phyloP scores from a whole-genome alignment of 78 protist species.

The Bigelowiella natans region DNA sequence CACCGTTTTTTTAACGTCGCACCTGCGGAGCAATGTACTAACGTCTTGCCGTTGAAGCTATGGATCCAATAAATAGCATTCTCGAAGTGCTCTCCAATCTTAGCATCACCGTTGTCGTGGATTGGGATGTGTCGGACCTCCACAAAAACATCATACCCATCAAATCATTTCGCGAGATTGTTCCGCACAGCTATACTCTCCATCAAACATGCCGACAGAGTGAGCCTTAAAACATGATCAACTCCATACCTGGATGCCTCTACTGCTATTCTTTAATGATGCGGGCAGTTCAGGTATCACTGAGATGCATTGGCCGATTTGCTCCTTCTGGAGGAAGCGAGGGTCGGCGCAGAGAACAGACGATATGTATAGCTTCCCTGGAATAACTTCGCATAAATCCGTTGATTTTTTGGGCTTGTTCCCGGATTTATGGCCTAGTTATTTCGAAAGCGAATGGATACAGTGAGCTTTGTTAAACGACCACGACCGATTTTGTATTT shows the following conservation, averaged over 20 bases:
- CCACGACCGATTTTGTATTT: too few species aligned
- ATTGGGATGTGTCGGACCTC: background rate
- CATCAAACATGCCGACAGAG: background rate
- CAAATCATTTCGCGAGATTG: too few species aligned
- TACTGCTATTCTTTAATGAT: background rate
- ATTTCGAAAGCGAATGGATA: too few species aligned
- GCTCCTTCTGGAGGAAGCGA: too few species aligned
- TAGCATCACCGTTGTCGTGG: background rate
- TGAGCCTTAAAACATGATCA: background rate
- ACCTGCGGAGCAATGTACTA: background rate
- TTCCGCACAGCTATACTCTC: background rate
- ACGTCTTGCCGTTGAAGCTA: background rate
- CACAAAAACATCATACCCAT: too few species aligned
- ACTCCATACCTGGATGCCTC: background rate
- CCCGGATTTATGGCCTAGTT: too few species aligned
- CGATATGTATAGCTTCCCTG: background rate
- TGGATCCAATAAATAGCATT: background rate
- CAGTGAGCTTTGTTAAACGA: too few species aligned
- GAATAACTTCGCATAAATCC: background rate
- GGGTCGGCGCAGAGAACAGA: background rate
- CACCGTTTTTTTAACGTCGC: background rate
- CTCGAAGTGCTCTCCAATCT: background rate
- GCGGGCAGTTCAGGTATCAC: too few species aligned
- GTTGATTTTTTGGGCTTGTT: too few species aligned
- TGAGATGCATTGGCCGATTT: too few species aligned